Evolutionary conservation across 768 basidiomycete genomes (phyloP).

Genomic region (Lanmaoa rubissima): DNA sequence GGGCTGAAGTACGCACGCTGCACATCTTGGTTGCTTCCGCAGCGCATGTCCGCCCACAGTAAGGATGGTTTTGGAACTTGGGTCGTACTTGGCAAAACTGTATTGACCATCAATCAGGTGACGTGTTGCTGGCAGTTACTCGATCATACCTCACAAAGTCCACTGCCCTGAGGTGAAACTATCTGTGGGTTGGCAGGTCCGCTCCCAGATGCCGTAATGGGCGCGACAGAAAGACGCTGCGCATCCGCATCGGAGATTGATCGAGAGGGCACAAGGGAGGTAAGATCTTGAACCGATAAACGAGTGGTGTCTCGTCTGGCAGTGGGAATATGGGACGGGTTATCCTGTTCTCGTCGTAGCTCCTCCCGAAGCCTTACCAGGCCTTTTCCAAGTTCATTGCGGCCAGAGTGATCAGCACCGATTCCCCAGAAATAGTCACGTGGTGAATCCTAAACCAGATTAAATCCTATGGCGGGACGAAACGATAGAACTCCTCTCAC

Average conservation of each 20-base stretch:
- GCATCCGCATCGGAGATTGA: neutral
- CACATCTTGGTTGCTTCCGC: constrained; percentile 39
- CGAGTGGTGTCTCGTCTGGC: constrained; percentile 29
- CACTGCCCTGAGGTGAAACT: constrained; percentile 7
- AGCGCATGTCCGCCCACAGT: constrained; percentile 66
- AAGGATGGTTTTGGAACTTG: constrained; percentile 58
- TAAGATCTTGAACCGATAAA: constrained; percentile 33
- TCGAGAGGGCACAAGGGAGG: constrained; percentile 19
- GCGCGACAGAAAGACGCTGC: constrained; percentile 6
- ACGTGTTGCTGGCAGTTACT: neutral
- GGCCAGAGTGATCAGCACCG: constrained; percentile 61
- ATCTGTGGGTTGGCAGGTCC: constrained; percentile 1
- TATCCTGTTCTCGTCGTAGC: constrained; percentile 39
- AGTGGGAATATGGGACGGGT: constrained; percentile 27
- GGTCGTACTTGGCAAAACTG: constrained; percentile 55
- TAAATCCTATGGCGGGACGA: neutral
- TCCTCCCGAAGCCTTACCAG: constrained; percentile 59
- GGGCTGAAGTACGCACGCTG: constrained; percentile 18
- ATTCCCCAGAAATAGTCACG: constrained; percentile 80
- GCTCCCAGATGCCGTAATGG: neutral
- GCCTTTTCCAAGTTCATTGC: constrained; percentile 74
- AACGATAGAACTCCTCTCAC: constrained; percentile 33
- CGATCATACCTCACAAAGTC: constrained; percentile 32
- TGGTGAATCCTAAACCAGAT: constrained; percentile 54
- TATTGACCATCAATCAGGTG: constrained; percentile 26